phyloP scores from a whole-genome alignment of 768 basidiomycete species.

The Psilocybe azurescens region DNA sequence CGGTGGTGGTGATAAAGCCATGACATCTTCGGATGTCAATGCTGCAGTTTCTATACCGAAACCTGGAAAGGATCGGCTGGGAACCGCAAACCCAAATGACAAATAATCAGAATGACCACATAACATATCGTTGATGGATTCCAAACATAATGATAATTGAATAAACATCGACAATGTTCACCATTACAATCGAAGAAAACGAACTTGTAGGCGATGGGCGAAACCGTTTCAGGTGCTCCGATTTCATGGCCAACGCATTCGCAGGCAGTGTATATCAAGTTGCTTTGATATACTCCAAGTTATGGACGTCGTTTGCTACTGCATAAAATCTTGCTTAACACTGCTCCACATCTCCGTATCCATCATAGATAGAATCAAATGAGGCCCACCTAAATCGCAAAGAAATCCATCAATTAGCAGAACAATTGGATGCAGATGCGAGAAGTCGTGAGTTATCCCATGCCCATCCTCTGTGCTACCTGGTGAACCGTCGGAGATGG shows the following conservation, averaged over 20 bases:
- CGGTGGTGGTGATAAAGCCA: conserved; percentile 36
- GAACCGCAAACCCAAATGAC: background rate
- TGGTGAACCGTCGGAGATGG: background rate
- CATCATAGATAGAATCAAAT: background rate
- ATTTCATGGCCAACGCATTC: no score
- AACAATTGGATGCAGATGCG: background rate
- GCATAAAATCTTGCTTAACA: background rate
- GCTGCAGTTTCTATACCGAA: conserved; percentile 42
- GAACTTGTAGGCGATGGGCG: no score
- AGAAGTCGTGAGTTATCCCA: background rate
- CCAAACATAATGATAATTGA: no score
- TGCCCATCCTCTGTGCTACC: background rate
- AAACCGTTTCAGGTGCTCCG: no score
- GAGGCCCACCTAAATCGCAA: background rate
- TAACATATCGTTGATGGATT: background rate
- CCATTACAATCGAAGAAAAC: no score
- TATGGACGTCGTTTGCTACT: background rate
- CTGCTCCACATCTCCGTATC: background rate
- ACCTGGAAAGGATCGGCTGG: conserved; percentile 21
- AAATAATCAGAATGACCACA: background rate
- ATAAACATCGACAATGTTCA: no score
- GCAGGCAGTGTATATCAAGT: no score
- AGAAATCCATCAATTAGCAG: background rate
- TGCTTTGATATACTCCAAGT: no score
- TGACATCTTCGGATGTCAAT: conserved; percentile 44